These are phyloP conservation scores for Neurospora sp. DNA, from an alignment of 2,329 filamentous ascomycete species.

Conservation along the genomic window DNA sequence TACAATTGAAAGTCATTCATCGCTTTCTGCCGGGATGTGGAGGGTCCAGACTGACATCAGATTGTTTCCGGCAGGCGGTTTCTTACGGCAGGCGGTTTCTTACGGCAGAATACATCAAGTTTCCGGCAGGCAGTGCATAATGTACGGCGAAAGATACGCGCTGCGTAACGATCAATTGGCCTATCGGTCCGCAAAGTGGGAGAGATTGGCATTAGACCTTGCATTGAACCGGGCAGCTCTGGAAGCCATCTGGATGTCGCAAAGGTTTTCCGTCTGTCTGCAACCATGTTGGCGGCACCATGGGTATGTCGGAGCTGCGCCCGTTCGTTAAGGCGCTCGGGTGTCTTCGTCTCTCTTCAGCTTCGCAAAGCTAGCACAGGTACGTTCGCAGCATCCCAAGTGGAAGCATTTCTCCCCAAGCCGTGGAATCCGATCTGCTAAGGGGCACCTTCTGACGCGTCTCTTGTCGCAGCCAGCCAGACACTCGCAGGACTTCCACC, in stretches of 20 bases:
- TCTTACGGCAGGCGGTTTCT: not conserved
- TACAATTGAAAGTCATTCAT: not conserved
- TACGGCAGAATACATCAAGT: not conserved
- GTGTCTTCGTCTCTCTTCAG: slow-evolving; percentile 20
- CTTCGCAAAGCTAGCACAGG: slow-evolving; percentile 36
- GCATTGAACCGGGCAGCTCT: not conserved
- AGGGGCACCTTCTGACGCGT: slow-evolving; percentile 3
- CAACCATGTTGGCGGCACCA: slow-evolving; percentile 31
- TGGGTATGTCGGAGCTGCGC: slow-evolving; percentile 45
- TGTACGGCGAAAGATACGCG: not conserved
- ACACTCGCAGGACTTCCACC: slow-evolving; percentile 33
- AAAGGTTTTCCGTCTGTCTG: slow-evolving; percentile 1
- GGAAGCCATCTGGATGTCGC: not conserved
- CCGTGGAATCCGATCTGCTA: not conserved
- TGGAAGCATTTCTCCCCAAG: slow-evolving; percentile 1
- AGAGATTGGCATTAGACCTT: not conserved
- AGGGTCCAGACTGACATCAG: not conserved
- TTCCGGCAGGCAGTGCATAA: not conserved
- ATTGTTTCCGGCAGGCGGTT: not conserved
- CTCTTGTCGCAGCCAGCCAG: slow-evolving; percentile 12
- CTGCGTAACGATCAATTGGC: not conserved
- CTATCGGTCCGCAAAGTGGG: not conserved
- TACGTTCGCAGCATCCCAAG: too few relatives aligned
- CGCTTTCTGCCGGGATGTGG: not conserved
- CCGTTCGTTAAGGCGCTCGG: slow-evolving; percentile 24